Evolutionary conservation across 164 flowering plant species (phyloP).

Genomic region (Litsea cubeba): DNA sequence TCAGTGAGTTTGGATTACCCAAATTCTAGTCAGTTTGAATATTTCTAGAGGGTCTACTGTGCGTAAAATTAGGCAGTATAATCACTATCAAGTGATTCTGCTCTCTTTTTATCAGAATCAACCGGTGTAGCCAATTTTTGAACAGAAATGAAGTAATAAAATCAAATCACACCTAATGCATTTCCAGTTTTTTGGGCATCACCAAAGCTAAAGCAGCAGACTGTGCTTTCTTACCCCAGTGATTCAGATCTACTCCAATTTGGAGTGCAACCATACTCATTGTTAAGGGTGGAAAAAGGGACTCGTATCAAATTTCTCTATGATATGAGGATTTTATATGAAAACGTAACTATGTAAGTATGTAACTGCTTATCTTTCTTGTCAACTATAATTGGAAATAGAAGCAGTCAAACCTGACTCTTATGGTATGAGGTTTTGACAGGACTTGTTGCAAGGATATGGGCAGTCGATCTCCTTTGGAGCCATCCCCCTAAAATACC

Average conservation of each 20-base stretch:
- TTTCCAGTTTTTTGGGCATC: neutral
- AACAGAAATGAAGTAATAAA: too few relatives aligned
- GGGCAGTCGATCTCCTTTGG: slow-evolving; percentile 62
- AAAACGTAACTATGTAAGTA: too few relatives aligned
- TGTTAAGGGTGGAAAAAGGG: neutral
- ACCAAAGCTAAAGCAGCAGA: neutral
- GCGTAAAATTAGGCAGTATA: too few relatives aligned
- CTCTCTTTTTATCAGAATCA: neutral
- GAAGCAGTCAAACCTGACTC: neutral
- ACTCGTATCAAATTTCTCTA: neutral
- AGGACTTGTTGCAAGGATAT: slow-evolving; percentile 77
- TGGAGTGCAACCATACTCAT: neutral
- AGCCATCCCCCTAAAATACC: slow-evolving; percentile 63
- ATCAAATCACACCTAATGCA: neutral
- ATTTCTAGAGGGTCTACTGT: too few relatives aligned
- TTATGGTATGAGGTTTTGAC: slow-evolving; percentile 28
- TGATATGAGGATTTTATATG: neutral
- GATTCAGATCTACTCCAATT: neutral
- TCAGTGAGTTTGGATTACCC: too few relatives aligned
- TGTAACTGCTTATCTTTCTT: neutral
- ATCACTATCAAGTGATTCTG: neutral
- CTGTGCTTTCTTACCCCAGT: neutral
- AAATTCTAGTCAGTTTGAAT: too few relatives aligned
- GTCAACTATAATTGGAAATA: neutral
- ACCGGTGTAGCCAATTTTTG: neutral